Percentiles rank a stretch among this genome's conserved stretches.
Evolutionary conservation across 352 stramenopile genomes (phyloP).

Genomic region (Pythium biforme): DNA sequence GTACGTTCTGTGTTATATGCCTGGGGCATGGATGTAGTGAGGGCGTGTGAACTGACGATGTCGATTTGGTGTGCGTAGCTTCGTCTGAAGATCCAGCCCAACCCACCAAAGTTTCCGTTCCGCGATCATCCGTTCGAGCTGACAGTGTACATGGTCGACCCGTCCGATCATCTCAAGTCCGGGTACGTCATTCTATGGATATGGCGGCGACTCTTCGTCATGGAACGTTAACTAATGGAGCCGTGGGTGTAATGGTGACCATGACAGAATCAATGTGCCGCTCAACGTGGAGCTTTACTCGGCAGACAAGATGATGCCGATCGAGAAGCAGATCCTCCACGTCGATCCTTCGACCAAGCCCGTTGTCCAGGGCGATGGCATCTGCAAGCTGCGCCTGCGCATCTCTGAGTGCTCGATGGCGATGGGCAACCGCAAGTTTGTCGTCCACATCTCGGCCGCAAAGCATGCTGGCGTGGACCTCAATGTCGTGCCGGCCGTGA

Average conservation of each 20-base stretch:
- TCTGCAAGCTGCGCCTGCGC: slow-evolving; percentile 77
- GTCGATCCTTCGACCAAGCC: slow-evolving; percentile 78
- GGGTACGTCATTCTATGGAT: slow-evolving; percentile 34
- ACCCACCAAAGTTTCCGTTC: slow-evolving; percentile 85
- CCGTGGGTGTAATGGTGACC: neutral
- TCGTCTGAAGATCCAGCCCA: slow-evolving; percentile 81
- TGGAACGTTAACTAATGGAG: slow-evolving; percentile 5
- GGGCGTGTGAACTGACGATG: neutral
- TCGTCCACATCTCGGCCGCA: slow-evolving; percentile 71
- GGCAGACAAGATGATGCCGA: slow-evolving; percentile 79
- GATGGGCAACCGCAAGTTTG: slow-evolving; percentile 85
- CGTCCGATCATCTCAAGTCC: slow-evolving; percentile 76
- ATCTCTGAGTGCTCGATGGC: slow-evolving; percentile 86
- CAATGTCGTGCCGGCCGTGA: slow-evolving; percentile 65
- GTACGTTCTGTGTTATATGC: slow-evolving; percentile 30
- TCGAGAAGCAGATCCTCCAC: slow-evolving; percentile 78
- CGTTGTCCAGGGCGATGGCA: slow-evolving; percentile 79
- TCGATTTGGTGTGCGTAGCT: slow-evolving; percentile 32
- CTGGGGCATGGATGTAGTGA: neutral
- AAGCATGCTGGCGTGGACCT: slow-evolving; percentile 47
- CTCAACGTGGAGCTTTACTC: slow-evolving; percentile 82
- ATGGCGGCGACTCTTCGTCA: neutral
- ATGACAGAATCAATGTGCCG: slow-evolving; percentile 57
- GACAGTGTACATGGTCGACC: slow-evolving; percentile 85
- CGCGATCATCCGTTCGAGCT: slow-evolving; percentile 84